Conservation (phyloP, 805 yeast genomes). For the Zygosaccharomyces siamensis region DNA sequence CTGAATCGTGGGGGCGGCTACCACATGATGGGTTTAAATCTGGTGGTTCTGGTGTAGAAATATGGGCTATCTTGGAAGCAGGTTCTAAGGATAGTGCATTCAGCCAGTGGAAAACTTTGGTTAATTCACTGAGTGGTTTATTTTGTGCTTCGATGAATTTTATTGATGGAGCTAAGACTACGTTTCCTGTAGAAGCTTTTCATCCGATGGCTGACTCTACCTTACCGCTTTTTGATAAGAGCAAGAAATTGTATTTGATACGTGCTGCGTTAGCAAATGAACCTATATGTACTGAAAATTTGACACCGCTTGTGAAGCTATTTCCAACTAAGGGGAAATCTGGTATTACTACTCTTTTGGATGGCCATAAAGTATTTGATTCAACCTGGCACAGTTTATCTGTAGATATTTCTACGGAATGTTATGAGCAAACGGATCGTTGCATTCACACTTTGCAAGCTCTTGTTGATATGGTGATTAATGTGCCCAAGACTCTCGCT, state of each 20-base stretch:
- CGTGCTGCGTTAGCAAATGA: constrained; percentile 91
- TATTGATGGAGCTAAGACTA: constrained; percentile 73
- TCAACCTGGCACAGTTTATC: constrained; percentile 94
- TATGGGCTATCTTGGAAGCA: constrained; percentile 84
- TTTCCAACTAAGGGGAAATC: constrained; percentile 90
- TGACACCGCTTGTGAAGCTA: constrained; percentile 86
- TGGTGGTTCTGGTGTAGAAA: constrained; percentile 95
- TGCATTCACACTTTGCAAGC: constrained; percentile 59
- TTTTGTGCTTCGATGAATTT: constrained; percentile 94
- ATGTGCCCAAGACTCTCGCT: constrained; percentile 62
- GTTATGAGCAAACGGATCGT: constrained; percentile 34
- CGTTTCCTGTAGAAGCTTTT: constrained; percentile 50
- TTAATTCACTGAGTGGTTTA: constrained; percentile 77
- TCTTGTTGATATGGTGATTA: constrained; percentile 64
- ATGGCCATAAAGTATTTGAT: constrained; percentile 87
- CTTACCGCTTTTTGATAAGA: constrained; percentile 28
- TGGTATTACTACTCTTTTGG: constrained; percentile 78
- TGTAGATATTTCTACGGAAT: constrained; percentile 63
- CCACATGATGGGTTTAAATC: constrained; percentile 66
- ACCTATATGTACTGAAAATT: constrained; percentile 93
- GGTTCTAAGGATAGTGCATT: constrained; percentile 49
- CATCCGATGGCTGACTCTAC: constrained; percentile 17
- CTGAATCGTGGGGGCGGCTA: constrained; percentile 77
- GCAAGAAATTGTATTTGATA: constrained; percentile 48
- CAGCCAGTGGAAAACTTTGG: constrained; percentile 62